A percentile compares a stretch with the other conserved stretches of the same genome.
These are phyloP conservation scores for Pisolithus orientalis DNA, from an alignment of 768 basidiomycete species.

Conservation along the genomic window DNA sequence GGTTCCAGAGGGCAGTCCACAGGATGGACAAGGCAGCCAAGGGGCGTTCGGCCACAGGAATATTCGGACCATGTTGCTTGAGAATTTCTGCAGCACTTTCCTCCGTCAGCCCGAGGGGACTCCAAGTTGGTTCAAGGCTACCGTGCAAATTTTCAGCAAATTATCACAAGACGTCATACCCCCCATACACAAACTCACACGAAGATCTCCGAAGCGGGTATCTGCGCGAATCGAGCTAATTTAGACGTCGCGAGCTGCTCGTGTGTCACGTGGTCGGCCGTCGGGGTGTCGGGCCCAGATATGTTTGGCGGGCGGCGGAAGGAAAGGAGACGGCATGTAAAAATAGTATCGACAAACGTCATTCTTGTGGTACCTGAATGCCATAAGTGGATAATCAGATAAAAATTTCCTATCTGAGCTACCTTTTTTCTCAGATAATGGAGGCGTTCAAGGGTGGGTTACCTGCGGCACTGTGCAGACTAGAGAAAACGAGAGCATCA, in stretches of 20 bases:
- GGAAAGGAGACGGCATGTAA: constrained; percentile 17
- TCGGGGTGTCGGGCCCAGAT: neutral
- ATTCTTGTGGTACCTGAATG: constrained; percentile 13
- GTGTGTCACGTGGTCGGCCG: neutral
- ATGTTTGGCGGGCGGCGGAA: neutral
- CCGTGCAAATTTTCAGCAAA: constrained; percentile 7
- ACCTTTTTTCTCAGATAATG: neutral
- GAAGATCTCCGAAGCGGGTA: constrained; percentile 20
- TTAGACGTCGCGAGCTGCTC: constrained; percentile 17
- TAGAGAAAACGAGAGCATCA: constrained; percentile 3
- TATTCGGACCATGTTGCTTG: constrained; percentile 19
- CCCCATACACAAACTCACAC: constrained; percentile 8
- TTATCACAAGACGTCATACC: neutral
- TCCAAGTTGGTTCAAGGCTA: constrained; percentile 20
- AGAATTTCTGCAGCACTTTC: constrained; percentile 14
- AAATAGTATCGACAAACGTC: constrained; percentile 15
- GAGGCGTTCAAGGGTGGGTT: constrained; percentile 22
- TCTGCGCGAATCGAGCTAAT: constrained; percentile 22
- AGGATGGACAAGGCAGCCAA: constrained; percentile 22
- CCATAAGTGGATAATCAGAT: neutral
- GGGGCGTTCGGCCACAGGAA: constrained; percentile 26
- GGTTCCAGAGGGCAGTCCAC: constrained; percentile 29
- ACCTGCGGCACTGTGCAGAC: constrained; percentile 22
- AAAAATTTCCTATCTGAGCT: neutral
- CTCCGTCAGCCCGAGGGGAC: constrained; percentile 17